These are phyloP conservation scores for Hericium rajendrae DNA, from an alignment of 768 basidiomycete genomes.

Conservation along the genomic window DNA sequence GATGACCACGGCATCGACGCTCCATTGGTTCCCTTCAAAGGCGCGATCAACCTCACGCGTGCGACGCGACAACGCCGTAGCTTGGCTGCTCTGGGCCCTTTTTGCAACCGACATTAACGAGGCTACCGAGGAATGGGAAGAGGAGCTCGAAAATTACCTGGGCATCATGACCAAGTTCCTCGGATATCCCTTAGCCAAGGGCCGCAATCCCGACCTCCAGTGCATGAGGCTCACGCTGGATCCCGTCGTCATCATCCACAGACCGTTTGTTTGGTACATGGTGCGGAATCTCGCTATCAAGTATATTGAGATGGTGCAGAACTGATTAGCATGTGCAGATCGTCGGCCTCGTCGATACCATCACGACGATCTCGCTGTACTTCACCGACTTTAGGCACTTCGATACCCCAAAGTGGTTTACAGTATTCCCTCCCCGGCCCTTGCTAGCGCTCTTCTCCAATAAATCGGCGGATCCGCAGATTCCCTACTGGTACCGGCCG, in stretches of 20 bases:
- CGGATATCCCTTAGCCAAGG: slow-evolving; percentile 31
- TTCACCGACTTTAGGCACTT: slow-evolving; percentile 47
- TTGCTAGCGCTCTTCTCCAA: slow-evolving; percentile 36
- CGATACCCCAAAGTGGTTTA: slow-evolving; percentile 25
- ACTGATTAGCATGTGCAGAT: slow-evolving; percentile 28
- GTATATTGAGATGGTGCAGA: background rate
- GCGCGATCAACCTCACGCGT: slow-evolving; percentile 21
- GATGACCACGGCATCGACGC: slow-evolving; percentile 22
- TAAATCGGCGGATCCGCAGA: slow-evolving; percentile 22
- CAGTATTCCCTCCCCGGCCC: slow-evolving; percentile 43
- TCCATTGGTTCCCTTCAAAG: slow-evolving; percentile 40
- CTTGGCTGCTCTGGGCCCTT: slow-evolving; percentile 61
- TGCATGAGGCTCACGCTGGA: slow-evolving; percentile 49
- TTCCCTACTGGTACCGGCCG: slow-evolving; percentile 41
- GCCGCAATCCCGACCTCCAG: slow-evolving; percentile 27
- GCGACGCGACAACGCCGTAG: slow-evolving; percentile 38
- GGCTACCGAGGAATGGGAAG: slow-evolving; percentile 30
- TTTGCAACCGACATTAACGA: slow-evolving; percentile 34
- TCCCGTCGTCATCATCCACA: slow-evolving; percentile 42
- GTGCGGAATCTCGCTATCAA: slow-evolving; percentile 22
- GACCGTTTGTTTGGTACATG: slow-evolving; percentile 58
- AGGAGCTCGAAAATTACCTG: slow-evolving; percentile 43
- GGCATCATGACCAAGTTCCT: slow-evolving; percentile 28
- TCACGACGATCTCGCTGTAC: slow-evolving; percentile 30
- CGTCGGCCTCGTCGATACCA: slow-evolving; percentile 39